Percentiles rank a stretch among this genome's conserved stretches.
Conservation (phyloP, 2,329 filamentous ascomycete genomes). For the Penicillium sp. region DNA sequence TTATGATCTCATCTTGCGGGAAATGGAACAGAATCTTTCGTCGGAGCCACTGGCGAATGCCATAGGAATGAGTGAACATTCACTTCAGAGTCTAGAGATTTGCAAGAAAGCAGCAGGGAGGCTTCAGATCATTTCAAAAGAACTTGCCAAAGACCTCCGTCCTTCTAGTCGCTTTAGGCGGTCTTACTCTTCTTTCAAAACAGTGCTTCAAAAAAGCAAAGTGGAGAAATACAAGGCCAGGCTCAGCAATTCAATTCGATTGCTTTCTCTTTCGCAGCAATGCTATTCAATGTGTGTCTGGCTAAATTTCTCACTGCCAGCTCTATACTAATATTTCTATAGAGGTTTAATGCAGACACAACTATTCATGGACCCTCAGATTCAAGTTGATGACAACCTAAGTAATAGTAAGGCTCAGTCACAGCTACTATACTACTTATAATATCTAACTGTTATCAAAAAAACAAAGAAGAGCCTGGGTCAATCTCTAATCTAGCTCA, state of each 20-base stretch:
- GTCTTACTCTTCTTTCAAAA: background rate
- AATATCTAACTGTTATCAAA: background rate
- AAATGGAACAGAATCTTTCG: background rate
- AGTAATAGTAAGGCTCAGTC: background rate
- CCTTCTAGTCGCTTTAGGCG: background rate
- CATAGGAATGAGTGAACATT: background rate
- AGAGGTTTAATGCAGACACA: background rate
- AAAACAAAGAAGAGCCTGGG: too few relatives aligned
- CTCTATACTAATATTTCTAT: background rate
- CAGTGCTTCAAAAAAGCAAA: background rate
- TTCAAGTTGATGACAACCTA: background rate
- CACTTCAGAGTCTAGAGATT: background rate
- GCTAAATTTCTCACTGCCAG: background rate
- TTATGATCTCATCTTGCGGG: background rate
- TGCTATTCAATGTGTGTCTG: slow-evolving; percentile 1
- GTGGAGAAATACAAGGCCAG: background rate
- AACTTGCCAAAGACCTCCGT: background rate
- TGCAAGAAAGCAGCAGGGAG: background rate
- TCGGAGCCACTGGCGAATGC: background rate
- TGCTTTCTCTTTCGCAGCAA: background rate
- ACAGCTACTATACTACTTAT: background rate
- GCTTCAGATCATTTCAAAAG: background rate
- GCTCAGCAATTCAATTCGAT: background rate
- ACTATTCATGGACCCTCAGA: background rate
- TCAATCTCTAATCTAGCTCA: too few relatives aligned